Evolutionary conservation across 768 basidiomycete genomes (phyloP).

Genomic region (Tulasnella sp.): DNA sequence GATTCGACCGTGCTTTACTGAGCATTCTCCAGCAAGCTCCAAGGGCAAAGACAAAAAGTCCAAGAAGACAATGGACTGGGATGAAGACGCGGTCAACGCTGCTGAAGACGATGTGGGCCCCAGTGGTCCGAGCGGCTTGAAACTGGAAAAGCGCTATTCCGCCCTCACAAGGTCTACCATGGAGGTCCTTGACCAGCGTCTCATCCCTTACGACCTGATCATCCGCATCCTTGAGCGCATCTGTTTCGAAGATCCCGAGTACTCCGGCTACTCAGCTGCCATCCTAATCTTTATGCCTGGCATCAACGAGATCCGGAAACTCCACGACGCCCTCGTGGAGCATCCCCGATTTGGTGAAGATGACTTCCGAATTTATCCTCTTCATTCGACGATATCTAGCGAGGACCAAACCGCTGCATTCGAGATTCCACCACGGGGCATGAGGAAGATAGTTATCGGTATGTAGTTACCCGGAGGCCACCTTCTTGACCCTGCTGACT

Average conservation of each 20-base stretch:
- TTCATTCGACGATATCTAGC: constrained; percentile 92
- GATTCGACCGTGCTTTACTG: neutral
- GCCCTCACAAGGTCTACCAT: constrained; percentile 71
- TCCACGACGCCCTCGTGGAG: constrained; percentile 78
- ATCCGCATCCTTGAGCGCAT: constrained; percentile 77
- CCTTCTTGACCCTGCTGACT: neutral
- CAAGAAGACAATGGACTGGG: constrained; percentile 72
- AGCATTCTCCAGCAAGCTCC: neutral
- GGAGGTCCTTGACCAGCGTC: constrained; percentile 82
- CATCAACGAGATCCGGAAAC: constrained; percentile 85
- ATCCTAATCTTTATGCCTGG: constrained; percentile 94
- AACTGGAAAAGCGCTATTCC: constrained; percentile 81
- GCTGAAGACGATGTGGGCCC: constrained; percentile 67
- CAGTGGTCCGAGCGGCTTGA: constrained; percentile 49
- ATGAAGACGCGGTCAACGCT: constrained; percentile 65
- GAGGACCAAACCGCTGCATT: constrained; percentile 92
- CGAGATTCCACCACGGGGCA: constrained; percentile 75
- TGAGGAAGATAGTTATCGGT: constrained; percentile 96
- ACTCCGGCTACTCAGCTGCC: constrained; percentile 69
- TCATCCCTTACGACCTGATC: constrained; percentile 92
- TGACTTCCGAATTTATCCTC: constrained; percentile 74
- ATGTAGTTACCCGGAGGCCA: constrained; percentile 37
- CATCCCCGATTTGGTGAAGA: constrained; percentile 71
- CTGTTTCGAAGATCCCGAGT: constrained; percentile 66
- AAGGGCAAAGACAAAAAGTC: constrained; percentile 40